Percentiles rank a stretch among this genome's conserved stretches.
Evolutionary conservation across 441 rosid genomes (phyloP).

Genomic region (Jatropha multifida): DNA sequence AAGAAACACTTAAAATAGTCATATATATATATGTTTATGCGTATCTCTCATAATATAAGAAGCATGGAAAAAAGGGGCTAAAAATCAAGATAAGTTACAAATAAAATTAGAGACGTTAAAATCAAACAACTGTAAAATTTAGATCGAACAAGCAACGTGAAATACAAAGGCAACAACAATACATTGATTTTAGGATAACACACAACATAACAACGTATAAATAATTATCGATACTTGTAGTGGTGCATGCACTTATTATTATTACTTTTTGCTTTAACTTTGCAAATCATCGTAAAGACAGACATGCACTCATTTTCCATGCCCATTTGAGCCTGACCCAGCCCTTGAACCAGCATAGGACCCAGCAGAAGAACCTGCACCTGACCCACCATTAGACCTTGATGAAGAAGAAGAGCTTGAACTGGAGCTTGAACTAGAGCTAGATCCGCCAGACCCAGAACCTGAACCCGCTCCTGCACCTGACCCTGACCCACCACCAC

Average conservation of each 20-base stretch:
- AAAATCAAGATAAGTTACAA: too few species aligned
- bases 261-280: neutral
- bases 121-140: neutral
- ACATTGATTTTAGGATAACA: neutral
- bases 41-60: too few species aligned
- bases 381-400: slow-evolving; percentile 28
- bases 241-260: neutral
- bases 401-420: slow-evolving; percentile 56
- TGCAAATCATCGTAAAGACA: neutral
- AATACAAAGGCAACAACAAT: neutral
- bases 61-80: too few species aligned
- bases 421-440: slow-evolving; percentile 41
- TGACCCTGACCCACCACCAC: slow-evolving; percentile 58
- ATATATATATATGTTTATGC: too few species aligned
- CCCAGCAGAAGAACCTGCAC: slow-evolving; percentile 64
- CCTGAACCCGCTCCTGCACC: slow-evolving; percentile 59
- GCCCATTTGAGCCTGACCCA: slow-evolving; percentile 45
- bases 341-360: slow-evolving; percentile 70
- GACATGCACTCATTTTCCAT: slow-evolving; percentile 12
- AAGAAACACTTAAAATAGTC: too few species aligned
- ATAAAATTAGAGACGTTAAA: neutral
- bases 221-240: neutral
- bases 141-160: neutral
- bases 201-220: too few species aligned
- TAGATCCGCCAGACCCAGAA: slow-evolving; percentile 37